Evolutionary conservation across 768 basidiomycete genomes (phyloP), one percentile per base, ranked within the genome.

Genomic region (Coprinopsis marcescibilis): DNA sequence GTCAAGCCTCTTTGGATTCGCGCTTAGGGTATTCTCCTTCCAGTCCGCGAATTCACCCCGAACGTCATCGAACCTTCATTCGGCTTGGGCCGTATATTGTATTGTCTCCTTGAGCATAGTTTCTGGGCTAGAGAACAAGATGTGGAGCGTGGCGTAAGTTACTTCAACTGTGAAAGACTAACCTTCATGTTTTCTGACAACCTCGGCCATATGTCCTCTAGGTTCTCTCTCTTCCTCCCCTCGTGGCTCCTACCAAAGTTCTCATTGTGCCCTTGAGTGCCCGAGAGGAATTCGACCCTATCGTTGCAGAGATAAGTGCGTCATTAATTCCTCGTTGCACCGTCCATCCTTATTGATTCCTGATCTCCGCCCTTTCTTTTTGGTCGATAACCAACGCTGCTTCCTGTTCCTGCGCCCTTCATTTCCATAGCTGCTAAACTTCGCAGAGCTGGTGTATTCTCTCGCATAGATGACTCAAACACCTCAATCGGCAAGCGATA

Each of bases 51-150:
- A 67, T 96, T 78, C 68, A 91, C 83, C 46, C 96, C 95, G 29
- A 98, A 97, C 65, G 96, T 99, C 65, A 95, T 98, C 63, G 95
- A 97, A 64, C 94, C 96, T 19, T 99, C 96, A 3, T 96, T 97
- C 66, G 95, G 96, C 50, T 80, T 98, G 55, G 95, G 95, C 45
- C 91, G 95, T 45, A 96, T 98, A 57, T 72, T 97, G 37, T 97
- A 97, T 65, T 82, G 80, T 23, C 74, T 98, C 43, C 81, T 99
- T 26, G 96, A 99, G 65, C 96, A 98, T 72, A 82, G 79, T 57
- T 99, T 85, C 75, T 98, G 95, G 96, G 80, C 80, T 50, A 81
- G 96, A 61, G 93, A 91, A 60, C 80, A 89, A 58, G 95, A 97
- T 63, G 70, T 89, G 21, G 88, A 92, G 52, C 87, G 95, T 56